Percentiles rank a stretch among this genome's conserved stretches.
These are phyloP conservation scores for Citrus glauca DNA, from an alignment of 345 rosid species.

Conservation along the genomic window DNA sequence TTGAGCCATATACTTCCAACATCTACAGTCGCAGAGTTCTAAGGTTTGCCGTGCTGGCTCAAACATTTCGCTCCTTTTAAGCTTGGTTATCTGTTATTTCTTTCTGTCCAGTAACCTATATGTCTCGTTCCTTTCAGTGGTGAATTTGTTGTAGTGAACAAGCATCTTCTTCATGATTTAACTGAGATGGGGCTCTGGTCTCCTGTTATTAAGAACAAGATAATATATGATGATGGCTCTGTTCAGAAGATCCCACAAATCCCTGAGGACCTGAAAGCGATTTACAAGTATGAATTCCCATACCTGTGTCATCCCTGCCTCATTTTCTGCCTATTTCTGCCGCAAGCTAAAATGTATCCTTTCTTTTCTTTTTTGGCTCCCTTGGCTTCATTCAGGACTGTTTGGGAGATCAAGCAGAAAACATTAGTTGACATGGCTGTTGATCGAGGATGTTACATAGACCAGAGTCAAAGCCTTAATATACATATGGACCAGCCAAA, in stretches of 20 bases:
- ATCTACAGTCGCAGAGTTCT: constrained; percentile 88
- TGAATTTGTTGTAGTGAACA: constrained; percentile 93
- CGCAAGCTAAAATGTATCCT: neutral
- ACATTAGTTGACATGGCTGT: constrained; percentile 88
- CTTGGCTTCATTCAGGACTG: constrained; percentile 51
- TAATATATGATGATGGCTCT: constrained; percentile 73
- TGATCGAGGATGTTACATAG: constrained; percentile 91
- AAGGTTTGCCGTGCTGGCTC: constrained; percentile 38
- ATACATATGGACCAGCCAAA: constrained; percentile 92
- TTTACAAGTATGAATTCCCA: constrained; percentile 60
- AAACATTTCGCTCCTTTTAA: neutral
- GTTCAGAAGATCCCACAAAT: constrained; percentile 68
- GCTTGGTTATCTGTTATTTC: neutral
- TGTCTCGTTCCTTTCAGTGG: constrained; percentile 43
- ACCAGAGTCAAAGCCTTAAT: constrained; percentile 93
- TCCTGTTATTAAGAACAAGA: constrained; percentile 69
- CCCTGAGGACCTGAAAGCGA: constrained; percentile 60
- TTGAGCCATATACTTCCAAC: constrained; percentile 92
- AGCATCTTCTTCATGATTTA: constrained; percentile 91
- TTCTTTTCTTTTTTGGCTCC: neutral
- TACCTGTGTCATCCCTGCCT: neutral
- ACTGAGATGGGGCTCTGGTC: constrained; percentile 92
- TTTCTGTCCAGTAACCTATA: neutral
- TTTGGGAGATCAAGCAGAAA: constrained; percentile 97
- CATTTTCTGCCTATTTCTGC: neutral